Evolutionary conservation across 352 stramenopile genomes (phyloP).

Genomic region (Phytophthora pinifolia): DNA sequence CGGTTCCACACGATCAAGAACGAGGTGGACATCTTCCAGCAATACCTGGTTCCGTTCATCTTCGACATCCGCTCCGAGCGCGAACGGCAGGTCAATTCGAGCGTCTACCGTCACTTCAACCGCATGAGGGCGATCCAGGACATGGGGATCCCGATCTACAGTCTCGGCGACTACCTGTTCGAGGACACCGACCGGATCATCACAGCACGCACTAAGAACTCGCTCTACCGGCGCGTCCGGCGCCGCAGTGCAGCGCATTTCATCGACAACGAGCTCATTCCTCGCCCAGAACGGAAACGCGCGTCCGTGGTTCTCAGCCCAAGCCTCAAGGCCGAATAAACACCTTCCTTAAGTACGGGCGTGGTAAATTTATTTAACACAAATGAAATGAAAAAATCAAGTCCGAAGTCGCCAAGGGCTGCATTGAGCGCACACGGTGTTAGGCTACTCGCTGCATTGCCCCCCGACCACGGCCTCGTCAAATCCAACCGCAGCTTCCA

Average conservation of each 20-base stretch:
- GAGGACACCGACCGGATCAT: conserved; percentile 57
- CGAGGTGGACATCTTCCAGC: conserved; percentile 81
- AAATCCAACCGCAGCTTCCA: conserved; percentile 28
- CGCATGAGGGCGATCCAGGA: conserved; percentile 67
- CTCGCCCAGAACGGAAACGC: conserved; percentile 28
- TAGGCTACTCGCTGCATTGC: conserved; percentile 19
- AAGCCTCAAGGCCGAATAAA: conserved; percentile 9
- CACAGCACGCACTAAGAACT: conserved; percentile 41
- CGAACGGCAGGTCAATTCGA: conserved; percentile 62
- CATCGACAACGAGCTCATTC: conserved; percentile 62
- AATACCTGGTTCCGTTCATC: conserved; percentile 68
- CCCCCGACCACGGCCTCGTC: conserved; percentile 29
- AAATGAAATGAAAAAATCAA: conserved; percentile 58
- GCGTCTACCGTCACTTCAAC: conserved; percentile 72
- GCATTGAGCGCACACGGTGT: conserved; percentile 24
- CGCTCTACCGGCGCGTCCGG: conserved; percentile 52
- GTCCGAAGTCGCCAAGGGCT: conserved; percentile 32
- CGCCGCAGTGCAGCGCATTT: conserved; percentile 57
- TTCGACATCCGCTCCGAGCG: conserved; percentile 53
- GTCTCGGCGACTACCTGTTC: conserved; percentile 46
- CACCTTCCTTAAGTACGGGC: conserved; percentile 3
- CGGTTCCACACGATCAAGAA: conserved; percentile 73
- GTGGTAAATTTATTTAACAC: conserved; percentile 61
- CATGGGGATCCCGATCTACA: conserved; percentile 80
- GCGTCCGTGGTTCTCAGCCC: conserved; percentile 17